A percentile compares a stretch with the other conserved stretches of the same genome.
Conservation (phyloP, 768 basidiomycete genomes). For the Hygrophorus russula region DNA sequence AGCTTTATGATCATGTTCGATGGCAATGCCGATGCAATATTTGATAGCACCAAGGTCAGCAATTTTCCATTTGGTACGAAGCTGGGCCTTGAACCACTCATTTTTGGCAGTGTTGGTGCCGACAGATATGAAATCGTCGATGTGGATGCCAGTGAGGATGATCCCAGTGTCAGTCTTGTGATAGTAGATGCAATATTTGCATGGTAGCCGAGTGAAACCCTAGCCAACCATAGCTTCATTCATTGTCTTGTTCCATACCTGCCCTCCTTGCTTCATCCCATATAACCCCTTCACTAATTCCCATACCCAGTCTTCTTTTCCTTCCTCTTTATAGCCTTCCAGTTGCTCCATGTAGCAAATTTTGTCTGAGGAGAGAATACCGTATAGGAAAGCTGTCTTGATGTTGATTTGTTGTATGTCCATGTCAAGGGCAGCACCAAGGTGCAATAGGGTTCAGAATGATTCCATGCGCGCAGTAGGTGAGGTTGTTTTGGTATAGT, state of each 20-base stretch:
- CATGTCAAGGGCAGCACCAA: no score
- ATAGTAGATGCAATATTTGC: no score
- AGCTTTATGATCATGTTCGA: constrained; percentile 15
- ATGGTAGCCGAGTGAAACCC: constrained; percentile 22
- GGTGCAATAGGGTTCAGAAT: no score
- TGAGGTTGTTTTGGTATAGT: no score
- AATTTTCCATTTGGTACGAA: constrained; percentile 19
- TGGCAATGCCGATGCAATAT: constrained; percentile 24
- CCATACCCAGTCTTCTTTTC: constrained; percentile 17
- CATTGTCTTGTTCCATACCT: constrained; percentile 23
- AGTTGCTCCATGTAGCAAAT: no score
- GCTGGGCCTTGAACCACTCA: constrained; percentile 16
- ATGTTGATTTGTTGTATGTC: no score
- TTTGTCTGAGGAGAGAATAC: no score
- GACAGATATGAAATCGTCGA: constrained; percentile 22
- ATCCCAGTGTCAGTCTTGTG: no score
- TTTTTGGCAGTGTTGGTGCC: constrained; percentile 8
- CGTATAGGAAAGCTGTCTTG: no score
- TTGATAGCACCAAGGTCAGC: constrained; percentile 21
- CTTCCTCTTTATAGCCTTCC: no score
- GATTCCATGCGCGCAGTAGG: no score
- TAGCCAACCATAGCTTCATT: constrained; percentile 16
- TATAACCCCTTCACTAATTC: constrained; percentile 18
- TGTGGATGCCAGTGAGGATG: constrained; percentile 21
- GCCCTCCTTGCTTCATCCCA: constrained; percentile 26